A percentile compares a stretch with the other conserved stretches of the same genome.
Conservation (phyloP, 805 yeast species). For the Lachancea nothofagi region DNA sequence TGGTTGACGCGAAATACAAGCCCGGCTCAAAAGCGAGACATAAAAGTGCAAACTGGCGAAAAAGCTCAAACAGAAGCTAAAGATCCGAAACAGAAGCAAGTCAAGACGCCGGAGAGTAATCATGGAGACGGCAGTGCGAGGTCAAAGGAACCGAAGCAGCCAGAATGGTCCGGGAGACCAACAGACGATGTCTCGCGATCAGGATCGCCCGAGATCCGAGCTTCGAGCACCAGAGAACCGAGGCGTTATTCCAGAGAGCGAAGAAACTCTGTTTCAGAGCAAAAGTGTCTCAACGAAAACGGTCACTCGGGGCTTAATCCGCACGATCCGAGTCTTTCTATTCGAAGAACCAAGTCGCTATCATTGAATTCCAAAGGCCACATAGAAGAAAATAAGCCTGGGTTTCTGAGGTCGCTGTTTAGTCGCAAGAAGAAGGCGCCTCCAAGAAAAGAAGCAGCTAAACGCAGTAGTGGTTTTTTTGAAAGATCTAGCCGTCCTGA, state of each 20-base stretch:
- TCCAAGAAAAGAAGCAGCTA: neutral
- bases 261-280: slow-evolving; percentile 2
- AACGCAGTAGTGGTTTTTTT: neutral
- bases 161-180: neutral
- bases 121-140: neutral
- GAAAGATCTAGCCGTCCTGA: neutral
- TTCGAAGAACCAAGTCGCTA: slow-evolving; percentile 32
- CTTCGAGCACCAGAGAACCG: slow-evolving; percentile 3
- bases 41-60: too few species aligned
- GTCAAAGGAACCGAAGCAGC: neutral
- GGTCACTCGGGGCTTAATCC: slow-evolving; percentile 4
- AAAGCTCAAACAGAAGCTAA: too few species aligned
- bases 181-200: neutral
- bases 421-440: slow-evolving; percentile 21
- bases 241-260: slow-evolving; percentile 8
- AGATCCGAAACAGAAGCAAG: neutral
- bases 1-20: slow-evolving; percentile 26
- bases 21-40: slow-evolving; percentile 5
- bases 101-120: neutral
- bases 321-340: slow-evolving; percentile 4
- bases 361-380: slow-evolving; percentile 17
- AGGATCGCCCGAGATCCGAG: neutral
- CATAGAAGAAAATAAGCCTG: slow-evolving; percentile 23
- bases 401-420: slow-evolving; percentile 36
- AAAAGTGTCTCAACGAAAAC: neutral